These are phyloP conservation scores for Chalaropsis thielavioides DNA, from an alignment of 2,329 filamentous ascomycete species.

Conservation along the genomic window DNA sequence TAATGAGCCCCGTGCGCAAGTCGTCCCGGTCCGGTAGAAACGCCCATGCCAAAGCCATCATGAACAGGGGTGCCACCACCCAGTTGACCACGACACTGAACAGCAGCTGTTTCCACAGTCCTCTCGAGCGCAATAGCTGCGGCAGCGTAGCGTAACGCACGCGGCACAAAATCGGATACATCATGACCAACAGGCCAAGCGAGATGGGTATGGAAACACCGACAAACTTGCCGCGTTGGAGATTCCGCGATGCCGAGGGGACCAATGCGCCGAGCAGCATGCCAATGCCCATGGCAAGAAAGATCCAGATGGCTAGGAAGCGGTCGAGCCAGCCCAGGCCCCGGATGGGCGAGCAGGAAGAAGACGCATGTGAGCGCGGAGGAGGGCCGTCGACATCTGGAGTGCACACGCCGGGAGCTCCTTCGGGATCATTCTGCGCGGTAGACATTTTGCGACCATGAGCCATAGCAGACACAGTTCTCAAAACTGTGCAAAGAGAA, in stretches of 20 bases:
- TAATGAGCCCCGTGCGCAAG: slow-evolving; percentile 54
- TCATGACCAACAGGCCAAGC: slow-evolving; percentile 73
- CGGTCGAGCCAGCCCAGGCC: slow-evolving; percentile 44
- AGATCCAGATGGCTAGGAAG: slow-evolving; percentile 56
- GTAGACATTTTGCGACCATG: not conserved
- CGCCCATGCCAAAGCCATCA: slow-evolving; percentile 61
- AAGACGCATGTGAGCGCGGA: not conserved
- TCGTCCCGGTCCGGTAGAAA: slow-evolving; percentile 45
- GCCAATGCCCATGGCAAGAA: slow-evolving; percentile 63
- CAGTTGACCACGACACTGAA: slow-evolving; percentile 71
- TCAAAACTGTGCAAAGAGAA: not conserved
- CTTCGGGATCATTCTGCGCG: not conserved
- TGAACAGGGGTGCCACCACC: slow-evolving; percentile 68
- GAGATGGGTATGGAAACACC: slow-evolving; percentile 59
- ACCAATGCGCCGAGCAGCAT: slow-evolving; percentile 67
- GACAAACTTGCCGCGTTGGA: slow-evolving; percentile 60
- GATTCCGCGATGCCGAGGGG: slow-evolving; percentile 40
- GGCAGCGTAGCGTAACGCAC: slow-evolving; percentile 66
- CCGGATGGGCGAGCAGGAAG: no score
- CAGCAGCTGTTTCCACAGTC: slow-evolving; percentile 63
- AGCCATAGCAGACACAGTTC: not conserved
- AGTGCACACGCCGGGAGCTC: not conserved
- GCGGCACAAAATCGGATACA: slow-evolving; percentile 87
- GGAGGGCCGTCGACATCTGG: not conserved
- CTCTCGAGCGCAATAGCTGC: slow-evolving; percentile 42